Percentiles rank a stretch among this genome's conserved stretches.
phyloP scores from a whole-genome alignment of 2,329 filamentous ascomycete genomes.

The Fusarium fujikuroi region DNA sequence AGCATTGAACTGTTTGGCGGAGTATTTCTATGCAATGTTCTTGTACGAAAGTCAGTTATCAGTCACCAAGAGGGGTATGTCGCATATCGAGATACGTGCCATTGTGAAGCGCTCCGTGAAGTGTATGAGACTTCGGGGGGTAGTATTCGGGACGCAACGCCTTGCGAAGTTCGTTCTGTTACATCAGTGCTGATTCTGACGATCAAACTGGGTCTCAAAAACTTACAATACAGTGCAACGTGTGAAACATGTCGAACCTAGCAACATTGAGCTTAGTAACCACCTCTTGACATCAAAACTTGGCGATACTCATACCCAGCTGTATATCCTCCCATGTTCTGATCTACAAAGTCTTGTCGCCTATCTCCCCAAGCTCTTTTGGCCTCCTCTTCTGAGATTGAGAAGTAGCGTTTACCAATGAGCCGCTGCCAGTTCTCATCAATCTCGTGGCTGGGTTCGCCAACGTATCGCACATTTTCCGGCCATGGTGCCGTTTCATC shows the following conservation, averaged over 20 bases:
- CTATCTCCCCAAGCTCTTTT: background rate
- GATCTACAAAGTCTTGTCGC: background rate
- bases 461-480: background rate
- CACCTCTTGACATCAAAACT: too few species aligned
- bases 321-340: background rate
- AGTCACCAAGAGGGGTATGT: rapidly evolving
- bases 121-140: background rate
- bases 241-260: background rate
- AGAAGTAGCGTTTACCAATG: background rate
- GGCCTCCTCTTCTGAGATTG: background rate
- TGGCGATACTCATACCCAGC: background rate
- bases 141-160: background rate
- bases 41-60: background rate
- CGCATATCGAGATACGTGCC: background rate
- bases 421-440: background rate
- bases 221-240: background rate
- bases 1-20: background rate
- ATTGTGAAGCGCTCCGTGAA: background rate
- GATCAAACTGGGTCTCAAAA: rapidly evolving
- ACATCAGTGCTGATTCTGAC: rapidly evolving
- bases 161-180: background rate
- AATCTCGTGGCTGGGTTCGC: background rate
- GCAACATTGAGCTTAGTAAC: background rate
- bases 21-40: background rate
- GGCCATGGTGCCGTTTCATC: background rate